Evolutionary conservation across 768 basidiomycete species (phyloP).

Genomic region (Lactarius deliciosus): DNA sequence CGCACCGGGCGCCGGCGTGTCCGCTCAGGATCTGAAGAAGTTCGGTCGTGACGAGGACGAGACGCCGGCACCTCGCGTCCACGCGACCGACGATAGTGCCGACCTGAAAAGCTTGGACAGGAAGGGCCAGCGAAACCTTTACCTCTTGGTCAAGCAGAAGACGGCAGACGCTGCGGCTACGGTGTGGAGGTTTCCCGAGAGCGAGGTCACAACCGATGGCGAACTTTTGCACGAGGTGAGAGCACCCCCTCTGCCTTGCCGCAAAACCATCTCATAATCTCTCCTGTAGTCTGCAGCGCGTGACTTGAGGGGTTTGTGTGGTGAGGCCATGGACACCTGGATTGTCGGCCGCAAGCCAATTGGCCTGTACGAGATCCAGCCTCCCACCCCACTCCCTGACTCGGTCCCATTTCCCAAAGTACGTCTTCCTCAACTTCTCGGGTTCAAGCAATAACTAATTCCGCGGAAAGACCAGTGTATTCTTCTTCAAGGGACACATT

Average conservation of each 20-base stretch:
- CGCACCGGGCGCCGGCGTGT: constrained; percentile 24
- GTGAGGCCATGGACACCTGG: constrained; percentile 89
- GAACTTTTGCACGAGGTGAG: constrained; percentile 79
- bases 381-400: constrained; percentile 32
- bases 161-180: constrained; percentile 45
- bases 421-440: not conserved
- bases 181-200: constrained; percentile 82
- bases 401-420: constrained; percentile 26
- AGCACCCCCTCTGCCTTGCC: not conserved
- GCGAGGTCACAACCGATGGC: constrained; percentile 53
- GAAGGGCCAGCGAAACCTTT: constrained; percentile 81
- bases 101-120: constrained; percentile 80
- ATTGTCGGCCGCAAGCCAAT: constrained; percentile 88
- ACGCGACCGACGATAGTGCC: constrained; percentile 56
- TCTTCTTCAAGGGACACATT: constrained; percentile 94
- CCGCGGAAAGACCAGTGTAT: constrained; percentile 58
- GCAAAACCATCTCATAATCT: not conserved
- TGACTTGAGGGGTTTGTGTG: constrained; percentile 69
- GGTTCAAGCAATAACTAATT: not conserved
- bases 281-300: constrained; percentile 65
- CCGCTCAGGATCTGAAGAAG: constrained; percentile 26
- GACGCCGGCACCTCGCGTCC: constrained; percentile 58
- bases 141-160: constrained; percentile 67
- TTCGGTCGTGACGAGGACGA: constrained; percentile 55
- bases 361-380: constrained; percentile 61